These are phyloP conservation scores for Penicillium sp. DNA, from an alignment of 2,329 filamentous ascomycete genomes.

Conservation along the genomic window DNA sequence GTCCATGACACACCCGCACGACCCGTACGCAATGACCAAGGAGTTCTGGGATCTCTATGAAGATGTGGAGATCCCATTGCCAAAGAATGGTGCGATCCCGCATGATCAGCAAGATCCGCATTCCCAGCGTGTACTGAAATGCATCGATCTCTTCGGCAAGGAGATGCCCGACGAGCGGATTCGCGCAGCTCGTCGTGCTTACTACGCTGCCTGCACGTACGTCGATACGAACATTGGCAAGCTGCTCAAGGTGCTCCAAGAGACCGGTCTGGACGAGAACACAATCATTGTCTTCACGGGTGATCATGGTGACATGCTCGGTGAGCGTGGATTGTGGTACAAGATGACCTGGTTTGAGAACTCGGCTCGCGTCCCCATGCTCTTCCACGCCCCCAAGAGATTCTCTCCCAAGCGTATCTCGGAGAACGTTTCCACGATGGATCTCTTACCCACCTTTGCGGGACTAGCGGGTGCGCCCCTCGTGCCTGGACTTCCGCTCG, in stretches of 20 bases:
- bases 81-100: slow-evolving; percentile 64
- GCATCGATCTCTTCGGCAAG: slow-evolving; percentile 79
- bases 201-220: slow-evolving; percentile 89
- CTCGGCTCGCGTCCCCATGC: slow-evolving; percentile 79
- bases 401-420: slow-evolving; percentile 71
- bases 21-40: slow-evolving; percentile 88
- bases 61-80: slow-evolving; percentile 77
- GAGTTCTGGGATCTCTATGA: slow-evolving; percentile 94
- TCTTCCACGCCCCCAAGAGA: slow-evolving; percentile 71
- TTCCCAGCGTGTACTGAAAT: slow-evolving; percentile 77
- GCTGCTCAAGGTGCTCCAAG: slow-evolving; percentile 68
- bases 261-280: slow-evolving; percentile 73
- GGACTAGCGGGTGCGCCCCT: slow-evolving; percentile 71
- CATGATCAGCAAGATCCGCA: slow-evolving; percentile 80
- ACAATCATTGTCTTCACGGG: slow-evolving; percentile 90
- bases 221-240: slow-evolving; percentile 89
- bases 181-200: slow-evolving; percentile 76
- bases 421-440: slow-evolving; percentile 84
- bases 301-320: slow-evolving; percentile 94
- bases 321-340: slow-evolving; percentile 86
- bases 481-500: slow-evolving; percentile 68
- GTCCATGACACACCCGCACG: slow-evolving; percentile 89
- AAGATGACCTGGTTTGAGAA: slow-evolving; percentile 98
- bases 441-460: slow-evolving; percentile 82
- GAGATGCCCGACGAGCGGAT: slow-evolving; percentile 80